Conservation (phyloP, 2,329 filamentous ascomycete species). For the Fusarium armeniacum region DNA sequence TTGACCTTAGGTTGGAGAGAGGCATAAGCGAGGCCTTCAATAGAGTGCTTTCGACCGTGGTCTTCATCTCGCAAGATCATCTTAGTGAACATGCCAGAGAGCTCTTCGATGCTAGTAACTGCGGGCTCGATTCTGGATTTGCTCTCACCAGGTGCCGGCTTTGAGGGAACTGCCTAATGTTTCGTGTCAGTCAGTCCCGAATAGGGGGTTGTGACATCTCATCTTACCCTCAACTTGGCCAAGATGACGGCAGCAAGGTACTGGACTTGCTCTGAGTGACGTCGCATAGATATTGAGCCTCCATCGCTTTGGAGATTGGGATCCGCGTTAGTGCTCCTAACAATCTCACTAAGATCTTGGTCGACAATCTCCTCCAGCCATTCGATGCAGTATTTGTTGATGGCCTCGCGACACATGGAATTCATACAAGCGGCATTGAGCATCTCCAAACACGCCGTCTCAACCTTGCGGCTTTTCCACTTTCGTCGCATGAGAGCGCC, state of each 20-base stretch:
- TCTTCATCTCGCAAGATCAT: conserved; percentile 74
- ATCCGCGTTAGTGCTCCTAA: conserved; percentile 65
- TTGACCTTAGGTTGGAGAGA: conserved; percentile 89
- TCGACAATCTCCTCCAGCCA: conserved; percentile 90
- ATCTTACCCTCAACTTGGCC: conserved; percentile 75
- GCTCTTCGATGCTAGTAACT: conserved; percentile 74
- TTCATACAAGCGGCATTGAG: conserved; percentile 94
- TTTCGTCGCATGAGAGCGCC: conserved; percentile 82
- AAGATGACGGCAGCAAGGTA: conserved; percentile 80
- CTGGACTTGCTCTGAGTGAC: conserved; percentile 73
- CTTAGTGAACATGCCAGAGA: conserved; percentile 73
- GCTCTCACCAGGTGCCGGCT: conserved; percentile 56
- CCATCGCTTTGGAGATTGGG: conserved; percentile 70
- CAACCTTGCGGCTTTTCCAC: conserved; percentile 87
- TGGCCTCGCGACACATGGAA: conserved; percentile 82
- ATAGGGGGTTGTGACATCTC: conserved; percentile 34
- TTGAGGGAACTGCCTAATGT: conserved; percentile 68
- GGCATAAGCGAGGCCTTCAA: conserved; percentile 93
- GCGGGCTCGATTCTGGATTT: conserved; percentile 65
- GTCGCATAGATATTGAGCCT: conserved; percentile 71
- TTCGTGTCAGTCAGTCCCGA: conserved; percentile 64
- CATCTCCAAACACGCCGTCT: conserved; percentile 88
- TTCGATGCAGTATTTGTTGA: conserved; percentile 85
- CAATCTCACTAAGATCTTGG: conserved; percentile 72
- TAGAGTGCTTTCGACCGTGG: conserved; percentile 74